phyloP scores from a whole-genome alignment of 495 filamentous ascomycete species.

The Beverwykella pulmonaria region DNA sequence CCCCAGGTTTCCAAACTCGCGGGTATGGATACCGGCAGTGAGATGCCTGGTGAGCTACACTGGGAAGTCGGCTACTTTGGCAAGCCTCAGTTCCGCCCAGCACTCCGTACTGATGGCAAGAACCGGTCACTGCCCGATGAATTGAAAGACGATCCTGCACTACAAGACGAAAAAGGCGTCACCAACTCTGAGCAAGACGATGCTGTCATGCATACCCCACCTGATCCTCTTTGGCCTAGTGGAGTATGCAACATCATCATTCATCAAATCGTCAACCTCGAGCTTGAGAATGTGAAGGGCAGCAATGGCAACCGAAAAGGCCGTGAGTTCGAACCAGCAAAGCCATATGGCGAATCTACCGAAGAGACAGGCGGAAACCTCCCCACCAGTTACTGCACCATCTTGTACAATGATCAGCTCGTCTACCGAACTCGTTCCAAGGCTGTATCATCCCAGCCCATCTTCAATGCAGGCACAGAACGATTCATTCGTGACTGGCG shows the following conservation, averaged over 20 bases:
- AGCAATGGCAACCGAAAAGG: conserved; percentile 71
- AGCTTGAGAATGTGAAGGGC: conserved; percentile 79
- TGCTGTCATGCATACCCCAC: conserved; percentile 84
- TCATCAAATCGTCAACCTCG: conserved; percentile 93
- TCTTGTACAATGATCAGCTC: conserved; percentile 84
- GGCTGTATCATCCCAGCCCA: conserved; percentile 87
- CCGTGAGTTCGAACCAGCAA: conserved; percentile 86
- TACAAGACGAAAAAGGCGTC: conserved; percentile 88
- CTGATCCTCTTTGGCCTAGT: conserved; percentile 90
- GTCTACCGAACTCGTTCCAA: conserved; percentile 92
- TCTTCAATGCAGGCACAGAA: conserved; percentile 95
- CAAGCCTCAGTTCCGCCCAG: conserved; percentile 81
- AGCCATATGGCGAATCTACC: conserved; percentile 77
- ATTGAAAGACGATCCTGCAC: conserved; percentile 70
- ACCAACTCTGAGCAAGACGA: conserved; percentile 76
- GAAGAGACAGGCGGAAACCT: conserved; percentile 78
- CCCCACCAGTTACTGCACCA: conserved; percentile 89
- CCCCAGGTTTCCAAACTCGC: conserved; percentile 82
- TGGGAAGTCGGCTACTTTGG: conserved; percentile 96
- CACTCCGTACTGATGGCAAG: conserved; percentile 82
- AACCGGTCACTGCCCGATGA: conserved; percentile 71
- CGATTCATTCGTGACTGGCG: conserved; percentile 95
- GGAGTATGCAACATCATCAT: conserved; percentile 82
- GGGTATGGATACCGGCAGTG: conserved; percentile 77
- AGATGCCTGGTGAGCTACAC: conserved; percentile 90